phyloP scores from a whole-genome alignment of 2,329 filamentous ascomycete species.

The Xylariaceae sp. region DNA sequence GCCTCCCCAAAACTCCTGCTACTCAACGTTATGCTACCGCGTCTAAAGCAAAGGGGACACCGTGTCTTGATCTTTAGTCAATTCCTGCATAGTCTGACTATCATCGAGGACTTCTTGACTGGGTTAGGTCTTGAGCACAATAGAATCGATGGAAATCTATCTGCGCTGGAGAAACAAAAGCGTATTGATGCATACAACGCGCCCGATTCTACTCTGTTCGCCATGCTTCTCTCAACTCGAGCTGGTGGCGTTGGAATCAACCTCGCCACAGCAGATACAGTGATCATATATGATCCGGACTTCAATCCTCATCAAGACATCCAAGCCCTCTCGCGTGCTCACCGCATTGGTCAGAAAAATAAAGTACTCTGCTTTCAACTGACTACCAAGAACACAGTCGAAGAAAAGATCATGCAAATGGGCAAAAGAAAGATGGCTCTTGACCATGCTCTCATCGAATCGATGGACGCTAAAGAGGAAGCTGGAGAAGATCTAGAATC shows the following conservation, averaged over 20 bases:
- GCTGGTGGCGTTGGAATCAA: constrained; percentile 98
- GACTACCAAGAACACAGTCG: constrained; percentile 82
- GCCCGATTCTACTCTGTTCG: constrained; percentile 77
- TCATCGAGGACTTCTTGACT: constrained; percentile 87
- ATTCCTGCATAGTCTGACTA: constrained; percentile 82
- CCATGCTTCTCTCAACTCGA: constrained; percentile 88
- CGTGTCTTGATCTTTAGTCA: constrained; percentile 95
- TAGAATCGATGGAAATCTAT: constrained; percentile 82
- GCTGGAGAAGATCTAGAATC: constrained; percentile 78
- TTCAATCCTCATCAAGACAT: constrained; percentile 99
- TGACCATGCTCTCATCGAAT: constrained; percentile 91
- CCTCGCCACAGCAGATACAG: constrained; percentile 91
- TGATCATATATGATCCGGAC: constrained; percentile 95
- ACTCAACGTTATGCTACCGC: constrained; percentile 81
- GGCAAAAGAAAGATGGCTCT: constrained; percentile 94
- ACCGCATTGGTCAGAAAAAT: constrained; percentile 93
- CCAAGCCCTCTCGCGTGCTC: constrained; percentile 88
- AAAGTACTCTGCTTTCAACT: constrained; percentile 95
- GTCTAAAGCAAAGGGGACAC: constrained; percentile 80
- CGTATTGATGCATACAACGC: constrained; percentile 93
- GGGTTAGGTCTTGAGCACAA: constrained; percentile 71
- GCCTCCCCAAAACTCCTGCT: constrained; percentile 87
- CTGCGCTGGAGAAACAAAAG: constrained; percentile 84
- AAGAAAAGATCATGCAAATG: constrained; percentile 95
- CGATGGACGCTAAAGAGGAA: constrained; percentile 81